Evolutionary conservation across 257 asterid species (phyloP), one percentile per base, ranked within the genome.

Genomic region (Scutellaria galericulata): DNA sequence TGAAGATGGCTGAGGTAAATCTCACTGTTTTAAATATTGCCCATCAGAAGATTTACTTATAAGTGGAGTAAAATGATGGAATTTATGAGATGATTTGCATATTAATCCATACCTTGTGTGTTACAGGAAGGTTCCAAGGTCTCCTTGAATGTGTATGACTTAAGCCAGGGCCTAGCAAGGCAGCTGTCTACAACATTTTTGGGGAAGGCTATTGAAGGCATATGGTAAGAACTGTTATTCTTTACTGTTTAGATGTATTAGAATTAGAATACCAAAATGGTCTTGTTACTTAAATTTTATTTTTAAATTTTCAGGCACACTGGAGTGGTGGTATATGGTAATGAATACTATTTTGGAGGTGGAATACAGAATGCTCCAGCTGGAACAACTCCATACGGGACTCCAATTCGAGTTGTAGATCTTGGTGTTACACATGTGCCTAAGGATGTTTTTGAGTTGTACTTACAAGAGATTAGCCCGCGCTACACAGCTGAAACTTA

Each of bases 131-230:
- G 88, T 68, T 72, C 84, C 87, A 90, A 87, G 81, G 99, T 95
- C 37, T 24, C 80, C 52, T 85, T 95, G 89, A 84, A 90, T 18
- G 98, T 87, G 41, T 95, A 95, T 55, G 99, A 95, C 84, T 81
- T 95, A 40, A 95, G 99, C 84, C 99, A 88, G 73, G 99, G 99
- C 51, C 62, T 95, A 52, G 99, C 99, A 42, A 88, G 95, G 7
- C 99, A 95, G 45, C 67, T 95, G 76, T 95, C 99, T 7, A 79
- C 84, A 3, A 58, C 94, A 6, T 90, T 92, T 75, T 74, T 95
- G 86, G 99, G 98, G 62, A 95, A 95, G 85, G 80, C 85, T 24
- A 95, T 95, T 66, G 99, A 92, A 79, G 99, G 87, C 76, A 86
- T 92, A 86, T 95, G 98, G 99, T 95, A 83, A 76, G 87, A 41